These are phyloP conservation scores for Puccinia polysora DNA, from an alignment of 1,284 basidiomycete species.

Conservation along the genomic window DNA sequence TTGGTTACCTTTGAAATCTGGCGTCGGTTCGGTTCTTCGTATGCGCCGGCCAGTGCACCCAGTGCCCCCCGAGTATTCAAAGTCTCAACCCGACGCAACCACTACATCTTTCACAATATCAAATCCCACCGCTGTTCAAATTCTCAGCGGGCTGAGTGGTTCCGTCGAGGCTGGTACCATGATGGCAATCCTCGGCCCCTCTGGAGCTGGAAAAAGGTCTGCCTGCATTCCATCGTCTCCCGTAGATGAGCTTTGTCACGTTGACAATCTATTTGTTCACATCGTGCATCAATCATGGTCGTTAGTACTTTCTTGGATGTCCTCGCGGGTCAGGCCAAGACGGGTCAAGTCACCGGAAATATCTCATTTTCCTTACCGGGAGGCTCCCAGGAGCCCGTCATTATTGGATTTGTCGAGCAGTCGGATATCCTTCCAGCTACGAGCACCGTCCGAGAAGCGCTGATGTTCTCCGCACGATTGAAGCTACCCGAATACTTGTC, in stretches of 20 bases:
- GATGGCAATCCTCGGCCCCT: constrained; percentile 77
- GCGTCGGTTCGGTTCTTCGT: constrained; percentile 3
- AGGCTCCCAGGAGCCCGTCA: constrained; percentile 46
- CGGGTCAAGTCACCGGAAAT: constrained; percentile 63
- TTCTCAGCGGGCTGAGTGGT: constrained; percentile 71
- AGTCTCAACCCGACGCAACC: constrained; percentile 32
- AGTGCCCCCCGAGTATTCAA: not conserved
- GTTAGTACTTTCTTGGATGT: constrained; percentile 69
- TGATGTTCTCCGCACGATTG: constrained; percentile 75
- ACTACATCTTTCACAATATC: constrained; percentile 11
- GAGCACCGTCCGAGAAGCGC: constrained; percentile 74
- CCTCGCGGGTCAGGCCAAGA: constrained; percentile 70
- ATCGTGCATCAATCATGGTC: not conserved
- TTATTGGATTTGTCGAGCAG: constrained; percentile 51
- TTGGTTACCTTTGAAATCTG: constrained; percentile 38
- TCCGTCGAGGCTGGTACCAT: constrained; percentile 69
- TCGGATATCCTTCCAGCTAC: constrained; percentile 72
- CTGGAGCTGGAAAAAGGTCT: constrained; percentile 60
- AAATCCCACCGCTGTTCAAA: constrained; percentile 45
- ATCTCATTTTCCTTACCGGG: constrained; percentile 58
- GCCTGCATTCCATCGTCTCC: constrained; percentile 46
- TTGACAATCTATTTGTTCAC: not conserved
- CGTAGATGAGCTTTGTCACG: not conserved
- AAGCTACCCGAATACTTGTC: constrained; percentile 75
- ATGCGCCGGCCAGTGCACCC: not conserved